Evolutionary conservation across 2,329 filamentous ascomycete species (phyloP).

Genomic region (Thermothelomyces thermophilus): DNA sequence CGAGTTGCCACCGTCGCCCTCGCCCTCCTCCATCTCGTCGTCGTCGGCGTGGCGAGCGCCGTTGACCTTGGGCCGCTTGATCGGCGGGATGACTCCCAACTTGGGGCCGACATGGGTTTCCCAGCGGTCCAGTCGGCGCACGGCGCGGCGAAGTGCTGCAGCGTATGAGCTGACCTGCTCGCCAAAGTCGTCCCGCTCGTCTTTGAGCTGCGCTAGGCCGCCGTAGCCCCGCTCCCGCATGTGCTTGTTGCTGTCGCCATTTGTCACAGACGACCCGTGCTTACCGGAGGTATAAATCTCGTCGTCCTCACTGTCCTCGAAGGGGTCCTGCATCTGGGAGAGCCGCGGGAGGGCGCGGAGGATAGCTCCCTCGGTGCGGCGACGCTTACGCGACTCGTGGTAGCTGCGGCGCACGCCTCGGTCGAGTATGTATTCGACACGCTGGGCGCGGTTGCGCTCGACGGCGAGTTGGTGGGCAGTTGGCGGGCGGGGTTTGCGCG

Average conservation of each 20-base stretch:
- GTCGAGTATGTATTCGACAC: conserved; percentile 76
- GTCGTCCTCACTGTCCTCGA: conserved; percentile 59
- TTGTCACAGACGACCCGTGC: conserved; percentile 10
- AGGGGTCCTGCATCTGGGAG: conserved; percentile 47
- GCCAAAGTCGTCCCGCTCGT: conserved; percentile 66
- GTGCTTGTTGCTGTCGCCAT: conserved; percentile 22
- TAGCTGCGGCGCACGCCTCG: conserved; percentile 64
- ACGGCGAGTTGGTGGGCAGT: conserved; percentile 79
- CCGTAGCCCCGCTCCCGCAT: conserved; percentile 54
- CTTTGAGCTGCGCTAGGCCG: conserved; percentile 56
- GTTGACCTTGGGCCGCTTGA: conserved; percentile 35
- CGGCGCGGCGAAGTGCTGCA: conserved; percentile 56
- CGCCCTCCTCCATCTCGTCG: conserved; percentile 20
- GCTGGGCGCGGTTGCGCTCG: conserved; percentile 68
- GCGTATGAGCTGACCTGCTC: conserved; percentile 64
- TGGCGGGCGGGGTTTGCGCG: conserved; percentile 62
- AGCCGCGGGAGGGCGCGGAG: conserved; percentile 60
- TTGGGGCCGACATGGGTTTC: conserved; percentile 39
- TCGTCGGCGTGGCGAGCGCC: conserved; percentile 22
- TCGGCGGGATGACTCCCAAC: conserved; percentile 41
- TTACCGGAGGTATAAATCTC: conserved; percentile 32
- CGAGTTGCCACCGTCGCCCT: conserved; percentile 14
- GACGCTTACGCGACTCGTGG: conserved; percentile 53
- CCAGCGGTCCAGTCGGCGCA: conserved; percentile 66
- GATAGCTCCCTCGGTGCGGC: conserved; percentile 60